phyloP scores from a whole-genome alignment of 1,284 basidiomycete species.

The Trichosporon faecale region DNA sequence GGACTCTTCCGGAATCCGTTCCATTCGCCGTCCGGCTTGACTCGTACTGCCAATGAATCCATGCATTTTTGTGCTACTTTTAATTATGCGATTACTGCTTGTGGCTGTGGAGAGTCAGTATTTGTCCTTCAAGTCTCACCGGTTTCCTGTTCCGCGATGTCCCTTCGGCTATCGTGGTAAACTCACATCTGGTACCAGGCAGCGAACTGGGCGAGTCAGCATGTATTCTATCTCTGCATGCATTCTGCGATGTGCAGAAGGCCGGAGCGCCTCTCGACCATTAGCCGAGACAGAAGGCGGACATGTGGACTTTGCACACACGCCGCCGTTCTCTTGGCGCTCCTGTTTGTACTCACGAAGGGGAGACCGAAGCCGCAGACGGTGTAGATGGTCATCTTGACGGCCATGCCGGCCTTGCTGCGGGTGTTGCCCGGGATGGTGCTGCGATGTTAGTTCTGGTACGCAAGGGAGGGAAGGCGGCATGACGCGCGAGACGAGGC shows the following conservation, averaged over 20 bases:
- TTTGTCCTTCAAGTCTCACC: background rate
- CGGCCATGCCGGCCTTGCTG: slow-evolving; percentile 41
- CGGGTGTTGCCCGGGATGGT: slow-evolving; percentile 42
- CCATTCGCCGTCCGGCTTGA: background rate
- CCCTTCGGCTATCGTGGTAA: background rate
- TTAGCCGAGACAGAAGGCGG: background rate
- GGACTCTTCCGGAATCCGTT: background rate
- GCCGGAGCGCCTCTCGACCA: background rate
- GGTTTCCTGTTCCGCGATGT: background rate
- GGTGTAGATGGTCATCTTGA: slow-evolving; percentile 39
- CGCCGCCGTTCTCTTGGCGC: background rate
- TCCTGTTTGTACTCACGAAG: slow-evolving; percentile 20
- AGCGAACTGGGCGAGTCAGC: background rate
- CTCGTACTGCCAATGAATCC: slow-evolving; percentile 1
- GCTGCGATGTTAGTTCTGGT: slow-evolving; percentile 24
- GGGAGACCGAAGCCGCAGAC: slow-evolving; percentile 26
- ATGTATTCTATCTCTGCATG: background rate
- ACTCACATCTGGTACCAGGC: slow-evolving; percentile 15
- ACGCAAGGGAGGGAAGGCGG: background rate
- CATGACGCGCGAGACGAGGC: background rate
- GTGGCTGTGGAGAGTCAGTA: background rate
- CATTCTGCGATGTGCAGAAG: background rate
- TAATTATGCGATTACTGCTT: slow-evolving; percentile 1
- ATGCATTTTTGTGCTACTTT: slow-evolving; percentile 10
- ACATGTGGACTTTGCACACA: background rate